Conservation (phyloP, 2,329 filamentous ascomycete species). For the Trichoderma semiorbis region DNA sequence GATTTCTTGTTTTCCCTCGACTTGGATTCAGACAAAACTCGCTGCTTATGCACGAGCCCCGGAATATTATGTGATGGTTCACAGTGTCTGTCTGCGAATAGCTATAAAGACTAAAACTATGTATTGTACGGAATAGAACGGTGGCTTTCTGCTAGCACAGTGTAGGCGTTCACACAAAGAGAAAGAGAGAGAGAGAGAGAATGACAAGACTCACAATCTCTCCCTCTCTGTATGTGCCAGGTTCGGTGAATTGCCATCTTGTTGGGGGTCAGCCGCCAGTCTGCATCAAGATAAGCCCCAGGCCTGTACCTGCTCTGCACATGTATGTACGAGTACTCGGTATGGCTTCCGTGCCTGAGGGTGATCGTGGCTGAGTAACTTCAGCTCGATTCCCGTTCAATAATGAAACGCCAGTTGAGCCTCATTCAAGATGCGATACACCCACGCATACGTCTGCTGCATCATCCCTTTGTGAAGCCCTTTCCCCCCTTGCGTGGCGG, state of each 20-base stretch:
- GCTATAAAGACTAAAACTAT: neutral
- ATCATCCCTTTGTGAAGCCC: neutral
- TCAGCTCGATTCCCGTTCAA: neutral
- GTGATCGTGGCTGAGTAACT: neutral
- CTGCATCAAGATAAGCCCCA: neutral
- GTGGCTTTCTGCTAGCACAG: neutral
- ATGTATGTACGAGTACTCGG: neutral
- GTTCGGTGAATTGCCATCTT: neutral
- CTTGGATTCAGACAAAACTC: neutral
- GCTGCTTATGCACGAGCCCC: neutral
- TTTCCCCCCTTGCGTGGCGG: neutral
- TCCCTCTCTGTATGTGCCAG: neutral
- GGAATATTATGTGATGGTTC: neutral
- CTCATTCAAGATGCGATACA: neutral
- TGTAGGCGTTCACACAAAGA: neutral
- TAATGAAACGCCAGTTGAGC: neutral
- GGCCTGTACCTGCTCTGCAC: neutral
- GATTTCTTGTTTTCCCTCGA: neutral
- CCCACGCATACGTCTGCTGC: neutral
- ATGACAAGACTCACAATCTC: neutral
- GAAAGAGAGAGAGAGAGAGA: neutral
- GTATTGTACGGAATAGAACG: neutral
- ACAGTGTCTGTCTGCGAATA: neutral
- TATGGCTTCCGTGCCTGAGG: neutral
- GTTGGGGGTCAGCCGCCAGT: slow-evolving; percentile 14